Conservation (phyloP, 345 rosid genomes). For the Brassica juncea region DNA sequence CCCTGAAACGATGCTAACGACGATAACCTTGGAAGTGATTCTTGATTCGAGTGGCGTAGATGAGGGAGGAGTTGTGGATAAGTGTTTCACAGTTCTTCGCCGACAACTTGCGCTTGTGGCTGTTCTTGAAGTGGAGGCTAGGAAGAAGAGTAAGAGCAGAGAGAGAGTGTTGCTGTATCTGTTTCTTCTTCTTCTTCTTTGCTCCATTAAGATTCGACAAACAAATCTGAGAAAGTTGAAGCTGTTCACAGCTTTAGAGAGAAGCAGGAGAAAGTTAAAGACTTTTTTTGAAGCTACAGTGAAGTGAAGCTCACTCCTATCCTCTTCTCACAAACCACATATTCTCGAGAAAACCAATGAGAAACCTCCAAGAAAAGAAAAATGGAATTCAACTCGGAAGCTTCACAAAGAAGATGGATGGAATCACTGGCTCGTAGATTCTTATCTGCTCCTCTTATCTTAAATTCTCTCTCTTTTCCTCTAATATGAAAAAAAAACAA, state of each 20-base stretch:
- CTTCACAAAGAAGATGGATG: not conserved
- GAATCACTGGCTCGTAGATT: conserved; percentile 31
- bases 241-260: not conserved
- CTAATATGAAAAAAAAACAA: not conserved
- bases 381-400: not conserved
- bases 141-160: conserved; percentile 43
- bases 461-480: conserved; percentile 16
- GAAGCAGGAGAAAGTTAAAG: not conserved
- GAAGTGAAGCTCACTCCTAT: not conserved
- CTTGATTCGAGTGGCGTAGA: conserved; percentile 48
- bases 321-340: not conserved
- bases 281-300: not conserved
- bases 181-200: conserved; percentile 45
- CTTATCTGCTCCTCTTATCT: conserved; percentile 31
- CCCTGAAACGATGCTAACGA: conserved; percentile 61
- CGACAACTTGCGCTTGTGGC: conserved; percentile 51
- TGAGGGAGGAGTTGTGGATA: conserved; percentile 44
- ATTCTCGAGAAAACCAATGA: not conserved
- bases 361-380: not conserved
- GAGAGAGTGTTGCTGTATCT: conserved; percentile 23
- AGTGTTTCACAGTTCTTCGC: conserved; percentile 47
- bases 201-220: conserved; percentile 43
- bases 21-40: conserved; percentile 53
- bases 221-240: not conserved
- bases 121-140: conserved; percentile 29